phyloP scores from a whole-genome alignment of 805 yeast genomes.

The Saccharomycopsis vini region DNA sequence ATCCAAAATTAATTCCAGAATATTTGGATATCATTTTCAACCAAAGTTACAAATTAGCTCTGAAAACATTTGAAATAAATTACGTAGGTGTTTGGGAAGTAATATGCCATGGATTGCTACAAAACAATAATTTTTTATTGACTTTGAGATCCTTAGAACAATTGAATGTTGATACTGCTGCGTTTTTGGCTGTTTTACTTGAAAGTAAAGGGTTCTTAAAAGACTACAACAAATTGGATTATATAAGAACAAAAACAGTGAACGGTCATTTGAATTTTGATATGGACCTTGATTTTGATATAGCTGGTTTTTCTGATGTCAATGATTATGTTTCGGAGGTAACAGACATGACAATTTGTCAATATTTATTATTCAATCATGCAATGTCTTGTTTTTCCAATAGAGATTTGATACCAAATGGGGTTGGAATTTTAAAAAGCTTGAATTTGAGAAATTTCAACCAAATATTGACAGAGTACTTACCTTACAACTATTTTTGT shows the following conservation, averaged over 20 bases:
- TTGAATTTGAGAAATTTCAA: constrained; percentile 37
- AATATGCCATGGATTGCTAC: constrained; percentile 46
- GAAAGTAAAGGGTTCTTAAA: constrained; percentile 56
- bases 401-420: constrained; percentile 53
- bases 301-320: too few relatives aligned
- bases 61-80: constrained; percentile 16
- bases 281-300: not conserved
- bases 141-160: constrained; percentile 51
- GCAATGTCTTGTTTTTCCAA: constrained; percentile 45
- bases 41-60: not conserved
- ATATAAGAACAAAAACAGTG: not conserved
- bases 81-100: constrained; percentile 42
- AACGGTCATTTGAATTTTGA: not conserved
- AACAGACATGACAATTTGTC: constrained; percentile 31
- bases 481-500: constrained; percentile 51
- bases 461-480: constrained; percentile 42
- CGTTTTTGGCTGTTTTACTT: constrained; percentile 50
- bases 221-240: constrained; percentile 24
- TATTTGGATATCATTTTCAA: constrained; percentile 24
- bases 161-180: constrained; percentile 54
- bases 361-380: constrained; percentile 45
- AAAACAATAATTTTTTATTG: constrained; percentile 42
- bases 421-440: constrained; percentile 52
- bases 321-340: not conserved
- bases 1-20: constrained; percentile 33